Conservation (phyloP, 2,329 filamentous ascomycete species). For the Arthroderma sp. region DNA sequence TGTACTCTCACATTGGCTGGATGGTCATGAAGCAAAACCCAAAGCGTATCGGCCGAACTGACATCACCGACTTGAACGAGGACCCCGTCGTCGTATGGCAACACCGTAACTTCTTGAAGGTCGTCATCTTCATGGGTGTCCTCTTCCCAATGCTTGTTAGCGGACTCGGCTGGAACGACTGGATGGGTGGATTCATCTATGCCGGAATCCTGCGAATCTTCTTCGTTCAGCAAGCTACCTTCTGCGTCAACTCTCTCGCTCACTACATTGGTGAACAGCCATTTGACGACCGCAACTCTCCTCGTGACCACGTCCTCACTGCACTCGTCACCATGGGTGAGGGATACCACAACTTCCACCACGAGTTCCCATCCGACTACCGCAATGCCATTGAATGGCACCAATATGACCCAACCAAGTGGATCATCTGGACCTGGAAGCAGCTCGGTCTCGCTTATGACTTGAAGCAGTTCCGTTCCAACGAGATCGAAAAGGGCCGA, state of each 20-base stretch:
- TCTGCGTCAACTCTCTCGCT: conserved; percentile 83
- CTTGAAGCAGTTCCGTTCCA: conserved; percentile 79
- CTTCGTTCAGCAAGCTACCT: conserved; percentile 83
- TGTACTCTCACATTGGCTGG: conserved; percentile 78
- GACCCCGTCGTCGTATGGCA: conserved; percentile 77
- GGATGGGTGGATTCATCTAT: conserved; percentile 69
- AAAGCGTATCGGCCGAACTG: conserved; percentile 74
- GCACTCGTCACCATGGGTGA: conserved; percentile 74
- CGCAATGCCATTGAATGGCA: conserved; percentile 83
- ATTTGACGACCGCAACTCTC: conserved; percentile 85
- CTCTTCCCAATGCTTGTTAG: conserved; percentile 62
- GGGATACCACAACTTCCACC: conserved; percentile 92
- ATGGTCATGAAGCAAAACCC: conserved; percentile 92
- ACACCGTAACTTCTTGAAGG: conserved; percentile 74
- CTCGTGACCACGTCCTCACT: conserved; percentile 76
- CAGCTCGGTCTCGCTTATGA: conserved; percentile 71
- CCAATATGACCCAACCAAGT: conserved; percentile 88
- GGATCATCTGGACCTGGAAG: conserved; percentile 77
- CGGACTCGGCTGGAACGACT: conserved; percentile 70
- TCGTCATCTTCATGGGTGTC: conserved; percentile 63
- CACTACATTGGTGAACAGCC: conserved; percentile 89
- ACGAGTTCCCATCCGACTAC: conserved; percentile 89
- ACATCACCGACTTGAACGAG: conserved; percentile 79
- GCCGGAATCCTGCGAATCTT: conserved; percentile 75
- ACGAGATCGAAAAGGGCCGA: conserved; percentile 86